Percentiles rank a stretch among this genome's conserved stretches.
phyloP scores from a whole-genome alignment of 306 rosid species.

The Erythrophleum fordii region DNA sequence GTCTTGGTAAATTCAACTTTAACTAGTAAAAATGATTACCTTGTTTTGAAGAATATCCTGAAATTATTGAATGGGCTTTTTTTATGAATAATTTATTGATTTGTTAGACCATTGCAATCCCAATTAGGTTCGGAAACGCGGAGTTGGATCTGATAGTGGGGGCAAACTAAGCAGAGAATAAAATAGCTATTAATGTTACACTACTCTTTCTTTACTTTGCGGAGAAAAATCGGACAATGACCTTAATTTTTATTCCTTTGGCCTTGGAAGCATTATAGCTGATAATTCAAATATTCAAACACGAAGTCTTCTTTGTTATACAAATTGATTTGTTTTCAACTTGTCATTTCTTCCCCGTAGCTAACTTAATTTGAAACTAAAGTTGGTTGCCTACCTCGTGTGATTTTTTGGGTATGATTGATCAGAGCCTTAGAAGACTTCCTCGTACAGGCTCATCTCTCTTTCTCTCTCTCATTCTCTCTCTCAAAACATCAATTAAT shows the following conservation, averaged over 20 bases:
- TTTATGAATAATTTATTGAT: neutral
- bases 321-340: too few species aligned
- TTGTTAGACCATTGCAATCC: constrained; percentile 1
- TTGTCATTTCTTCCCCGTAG: too few species aligned
- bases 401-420: too few species aligned
- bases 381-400: too few species aligned
- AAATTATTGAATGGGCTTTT: neutral
- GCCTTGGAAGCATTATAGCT: neutral
- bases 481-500: too few species aligned
- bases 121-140: constrained; percentile 23
- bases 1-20: neutral
- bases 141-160: constrained; percentile 38
- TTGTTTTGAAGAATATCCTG: neutral
- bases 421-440: too few species aligned
- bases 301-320: neutral
- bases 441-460: too few species aligned
- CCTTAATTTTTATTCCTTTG: neutral
- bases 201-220: neutral
- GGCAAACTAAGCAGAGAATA: constrained; percentile 24
- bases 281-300: neutral
- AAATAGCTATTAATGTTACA: constrained; percentile 32
- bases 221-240: neutral
- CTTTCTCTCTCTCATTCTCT: too few species aligned
- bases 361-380: too few species aligned
- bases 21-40: neutral